These are phyloP conservation scores for Microbotryomycetes sp. DNA, from an alignment of 1,284 basidiomycete species.

Conservation along the genomic window DNA sequence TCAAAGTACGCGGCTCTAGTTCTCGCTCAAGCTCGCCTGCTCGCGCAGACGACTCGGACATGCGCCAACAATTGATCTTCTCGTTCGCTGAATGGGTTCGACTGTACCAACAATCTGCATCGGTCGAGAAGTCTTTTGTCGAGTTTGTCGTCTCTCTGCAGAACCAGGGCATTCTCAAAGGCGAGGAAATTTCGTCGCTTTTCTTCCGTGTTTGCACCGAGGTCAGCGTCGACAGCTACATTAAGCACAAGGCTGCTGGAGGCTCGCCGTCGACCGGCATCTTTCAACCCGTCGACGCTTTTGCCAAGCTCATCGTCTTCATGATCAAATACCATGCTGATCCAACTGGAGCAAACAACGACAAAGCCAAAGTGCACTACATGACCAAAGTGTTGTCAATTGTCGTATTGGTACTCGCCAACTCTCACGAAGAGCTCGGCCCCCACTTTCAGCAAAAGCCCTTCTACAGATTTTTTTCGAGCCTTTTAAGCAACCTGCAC, in stretches of 20 bases:
- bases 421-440: constrained; percentile 90
- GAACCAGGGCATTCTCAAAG: constrained; percentile 91
- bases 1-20: not conserved
- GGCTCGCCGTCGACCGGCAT: constrained; percentile 61
- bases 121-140: constrained; percentile 90
- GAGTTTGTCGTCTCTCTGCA: constrained; percentile 95
- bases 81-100: constrained; percentile 79
- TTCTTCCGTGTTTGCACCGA: constrained; percentile 99
- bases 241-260: constrained; percentile 72
- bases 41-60: constrained; percentile 16
- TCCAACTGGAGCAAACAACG: constrained; percentile 72
- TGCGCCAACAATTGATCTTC: constrained; percentile 51
- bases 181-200: constrained; percentile 92
- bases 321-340: constrained; percentile 99
- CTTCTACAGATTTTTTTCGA: constrained; percentile 98
- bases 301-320: constrained; percentile 89
- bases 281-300: constrained; percentile 90
- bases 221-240: constrained; percentile 84
- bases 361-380: constrained; percentile 92
- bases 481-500: constrained; percentile 84
- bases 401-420: constrained; percentile 89
- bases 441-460: constrained; percentile 91
- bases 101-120: constrained; percentile 78
- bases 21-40: not conserved
- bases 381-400: constrained; percentile 97